Evolutionary conservation across 495 filamentous ascomycete species (phyloP).

Genomic region (Lasiosphaeria miniovina): DNA sequence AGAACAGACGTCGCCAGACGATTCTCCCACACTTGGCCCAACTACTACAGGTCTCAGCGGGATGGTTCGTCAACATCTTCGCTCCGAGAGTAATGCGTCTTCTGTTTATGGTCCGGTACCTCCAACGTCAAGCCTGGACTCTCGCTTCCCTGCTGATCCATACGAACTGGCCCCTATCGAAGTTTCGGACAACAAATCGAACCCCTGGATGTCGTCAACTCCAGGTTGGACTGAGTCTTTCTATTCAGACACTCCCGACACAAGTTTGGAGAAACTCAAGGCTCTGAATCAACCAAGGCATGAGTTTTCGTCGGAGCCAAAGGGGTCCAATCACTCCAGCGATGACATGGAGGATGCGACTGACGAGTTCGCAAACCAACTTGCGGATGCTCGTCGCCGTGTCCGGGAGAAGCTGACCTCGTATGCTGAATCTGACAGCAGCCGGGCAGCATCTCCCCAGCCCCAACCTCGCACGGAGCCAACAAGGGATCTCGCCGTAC

Average conservation of each 20-base stretch:
- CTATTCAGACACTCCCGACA: slow-evolving; percentile 27
- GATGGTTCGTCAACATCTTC: slow-evolving; percentile 82
- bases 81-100: slow-evolving; percentile 75
- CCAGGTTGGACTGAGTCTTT: slow-evolving; percentile 44
- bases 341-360: slow-evolving; percentile 49
- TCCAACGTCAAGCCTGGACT: slow-evolving; percentile 30
- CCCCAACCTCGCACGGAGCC: slow-evolving; percentile 43
- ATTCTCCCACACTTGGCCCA: slow-evolving; percentile 82
- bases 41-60: slow-evolving; percentile 64
- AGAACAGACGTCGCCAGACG: slow-evolving; percentile 37
- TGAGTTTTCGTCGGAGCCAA: slow-evolving; percentile 30
- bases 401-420: slow-evolving; percentile 79
- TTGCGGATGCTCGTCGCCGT: slow-evolving; percentile 70
- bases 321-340: slow-evolving; percentile 30
- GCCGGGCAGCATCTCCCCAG: slow-evolving; percentile 45
- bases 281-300: slow-evolving; percentile 16
- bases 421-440: slow-evolving; percentile 62
- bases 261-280: slow-evolving; percentile 20
- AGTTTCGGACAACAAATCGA: slow-evolving; percentile 36
- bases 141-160: slow-evolving; percentile 37
- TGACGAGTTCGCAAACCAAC: slow-evolving; percentile 76
- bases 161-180: slow-evolving; percentile 22
- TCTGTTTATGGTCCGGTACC: slow-evolving; percentile 59
- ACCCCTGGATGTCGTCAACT: slow-evolving; percentile 54
- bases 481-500: slow-evolving; percentile 42